phyloP scores from a whole-genome alignment of 169 alveolate genomes.

The Theileria sp. region DNA sequence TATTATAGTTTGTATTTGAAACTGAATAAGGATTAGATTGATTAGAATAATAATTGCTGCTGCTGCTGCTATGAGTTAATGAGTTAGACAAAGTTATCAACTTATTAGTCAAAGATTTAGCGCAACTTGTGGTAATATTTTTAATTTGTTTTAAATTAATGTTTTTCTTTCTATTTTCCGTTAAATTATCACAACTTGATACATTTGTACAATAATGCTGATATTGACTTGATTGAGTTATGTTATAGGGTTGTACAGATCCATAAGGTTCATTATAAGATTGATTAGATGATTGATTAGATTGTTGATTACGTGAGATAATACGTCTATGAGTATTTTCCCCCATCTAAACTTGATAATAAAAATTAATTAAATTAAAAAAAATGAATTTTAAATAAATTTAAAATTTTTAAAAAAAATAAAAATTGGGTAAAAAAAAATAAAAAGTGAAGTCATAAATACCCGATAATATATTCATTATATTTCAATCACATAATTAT shows the following conservation, averaged over 20 bases:
- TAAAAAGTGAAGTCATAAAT: no score
- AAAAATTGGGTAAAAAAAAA: background rate
- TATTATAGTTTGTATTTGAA: background rate
- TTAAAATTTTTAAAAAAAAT: background rate
- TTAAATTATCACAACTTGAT: background rate
- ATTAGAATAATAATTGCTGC: background rate
- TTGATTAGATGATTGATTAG: background rate
- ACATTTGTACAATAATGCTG: background rate
- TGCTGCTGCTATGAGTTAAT: conserved; percentile 14
- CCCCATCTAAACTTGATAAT: background rate
- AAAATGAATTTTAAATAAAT: background rate
- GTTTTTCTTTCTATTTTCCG: background rate
- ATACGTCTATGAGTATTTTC: conserved; percentile 24
- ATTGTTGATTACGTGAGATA: background rate
- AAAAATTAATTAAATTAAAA: background rate
- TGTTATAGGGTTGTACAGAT: no score
- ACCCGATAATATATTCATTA: no score
- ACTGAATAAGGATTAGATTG: background rate
- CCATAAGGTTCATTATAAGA: background rate
- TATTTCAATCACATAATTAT: no score
- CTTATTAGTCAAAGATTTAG: conserved; percentile 52
- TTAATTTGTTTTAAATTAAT: conserved; percentile 41
- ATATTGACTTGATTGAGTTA: no score
- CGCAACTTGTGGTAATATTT: conserved; percentile 38
- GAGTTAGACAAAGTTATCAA: conserved; percentile 36